Evolutionary conservation across 2,329 filamentous ascomycete genomes (phyloP), one percentile per base, ranked within the genome.

Genomic region (Fusarium veterinarium): DNA sequence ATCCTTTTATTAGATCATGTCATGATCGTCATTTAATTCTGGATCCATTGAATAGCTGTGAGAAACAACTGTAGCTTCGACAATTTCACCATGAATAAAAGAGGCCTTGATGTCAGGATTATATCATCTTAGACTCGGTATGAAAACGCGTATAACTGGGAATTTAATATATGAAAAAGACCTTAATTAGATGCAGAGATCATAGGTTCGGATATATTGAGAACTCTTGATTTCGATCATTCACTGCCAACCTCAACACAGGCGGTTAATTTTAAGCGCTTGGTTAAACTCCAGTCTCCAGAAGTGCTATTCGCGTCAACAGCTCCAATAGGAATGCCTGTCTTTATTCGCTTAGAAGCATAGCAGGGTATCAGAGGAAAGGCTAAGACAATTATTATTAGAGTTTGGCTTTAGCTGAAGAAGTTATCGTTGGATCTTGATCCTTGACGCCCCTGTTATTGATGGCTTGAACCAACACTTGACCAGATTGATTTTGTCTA

Each of bases 161-260:
- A 25, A 25, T 25, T 5, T 5, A 25, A 25, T 25, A 25, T 10
- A 13, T 10, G 38, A 6, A n/a, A n/a, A 4, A n/a, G 13, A 10
- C 20, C 5, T n/a, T 0, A 28, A 6, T 20, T 28, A 7, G 8
- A 9, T 8, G 7, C 8, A 5, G 7, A 49, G 14, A 31, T 4
- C 4, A 33, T 31, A 3, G 20, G 23, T 2, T 31, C 23, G 20
- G 10, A 49, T 20, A 1, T 16, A 8, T 12, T 4, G 19, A 16
- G 2, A 16, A 13, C 7, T 25, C 13, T 8, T 5, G 11, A n/a
- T 37, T 33, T 28, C 17, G 19, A 28, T 35, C 13, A 10, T n/a
- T 4, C 9, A 38, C 1, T 37, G 2, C 10, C 13, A 38, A 17
- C 9, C 16, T 17, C 3, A 25, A 25, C 23, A 4, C 23, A 1